A percentile compares a stretch with the other conserved stretches of the same genome.
Conservation (phyloP, 2,329 filamentous ascomycete species). For the Colletotrichum tropicicola region DNA sequence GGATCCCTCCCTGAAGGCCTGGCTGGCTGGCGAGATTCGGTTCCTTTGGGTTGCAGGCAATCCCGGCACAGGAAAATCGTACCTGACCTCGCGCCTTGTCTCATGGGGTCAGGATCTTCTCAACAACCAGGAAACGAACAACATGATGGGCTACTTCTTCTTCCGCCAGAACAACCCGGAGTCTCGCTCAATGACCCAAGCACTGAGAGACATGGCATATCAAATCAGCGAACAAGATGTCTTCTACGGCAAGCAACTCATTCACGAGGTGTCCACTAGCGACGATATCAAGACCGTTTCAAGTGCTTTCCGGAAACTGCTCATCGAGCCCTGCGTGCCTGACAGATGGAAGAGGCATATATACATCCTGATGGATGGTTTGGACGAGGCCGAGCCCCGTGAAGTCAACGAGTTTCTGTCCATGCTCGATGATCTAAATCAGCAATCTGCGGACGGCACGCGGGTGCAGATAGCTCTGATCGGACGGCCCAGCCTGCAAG, state of each 20-base stretch:
- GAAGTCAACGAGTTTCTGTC: slow-evolving; percentile 48
- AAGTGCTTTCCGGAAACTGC: slow-evolving; percentile 52
- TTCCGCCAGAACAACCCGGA: slow-evolving; percentile 57
- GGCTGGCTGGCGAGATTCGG: slow-evolving; percentile 47
- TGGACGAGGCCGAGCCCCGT: slow-evolving; percentile 52
- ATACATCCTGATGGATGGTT: slow-evolving; percentile 56
- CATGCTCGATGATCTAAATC: slow-evolving; percentile 41
- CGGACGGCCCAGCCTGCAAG: slow-evolving; percentile 52
- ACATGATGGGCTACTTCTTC: slow-evolving; percentile 55
- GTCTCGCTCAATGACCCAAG: slow-evolving; percentile 53
- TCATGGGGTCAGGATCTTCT: slow-evolving; percentile 45
- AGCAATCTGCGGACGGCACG: slow-evolving; percentile 29
- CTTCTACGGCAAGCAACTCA: slow-evolving; percentile 51
- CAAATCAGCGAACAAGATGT: slow-evolving; percentile 56
- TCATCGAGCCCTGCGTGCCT: slow-evolving; percentile 47
- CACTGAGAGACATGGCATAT: slow-evolving; percentile 54
- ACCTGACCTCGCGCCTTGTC: slow-evolving; percentile 53
- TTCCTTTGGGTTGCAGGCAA: slow-evolving; percentile 55
- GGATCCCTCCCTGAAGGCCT: slow-evolving; percentile 48
- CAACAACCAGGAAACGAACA: slow-evolving; percentile 25
- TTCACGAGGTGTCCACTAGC: slow-evolving; percentile 41
- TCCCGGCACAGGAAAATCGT: slow-evolving; percentile 57
- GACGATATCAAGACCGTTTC: slow-evolving; percentile 54
- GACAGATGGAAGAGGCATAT: slow-evolving; percentile 43
- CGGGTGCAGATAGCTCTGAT: slow-evolving; percentile 49